These are phyloP conservation scores for Auriscalpium microsporum DNA, from an alignment of 768 basidiomycete species.

Conservation along the genomic window DNA sequence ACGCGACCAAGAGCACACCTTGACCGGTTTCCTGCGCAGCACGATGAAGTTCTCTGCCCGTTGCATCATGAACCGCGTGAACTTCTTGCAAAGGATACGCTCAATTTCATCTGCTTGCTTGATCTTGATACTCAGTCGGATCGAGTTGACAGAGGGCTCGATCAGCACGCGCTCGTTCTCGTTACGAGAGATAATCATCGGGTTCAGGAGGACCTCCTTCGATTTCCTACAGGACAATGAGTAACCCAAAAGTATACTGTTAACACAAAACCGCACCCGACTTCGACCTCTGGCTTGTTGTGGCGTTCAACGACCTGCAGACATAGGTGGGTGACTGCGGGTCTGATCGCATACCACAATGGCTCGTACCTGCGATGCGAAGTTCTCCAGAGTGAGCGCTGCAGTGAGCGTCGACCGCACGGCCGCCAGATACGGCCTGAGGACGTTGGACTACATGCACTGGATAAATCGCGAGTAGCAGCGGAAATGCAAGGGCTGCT, in stretches of 20 bases:
- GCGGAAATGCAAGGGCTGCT: background rate
- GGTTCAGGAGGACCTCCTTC: constrained; percentile 89
- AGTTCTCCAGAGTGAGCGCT: constrained; percentile 94
- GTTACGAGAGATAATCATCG: constrained; percentile 90
- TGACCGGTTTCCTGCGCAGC: constrained; percentile 87
- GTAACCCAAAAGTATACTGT: background rate
- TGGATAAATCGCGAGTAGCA: constrained; percentile 4
- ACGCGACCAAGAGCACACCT: constrained; percentile 37
- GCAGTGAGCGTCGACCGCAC: constrained; percentile 97
- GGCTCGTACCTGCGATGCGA: constrained; percentile 78
- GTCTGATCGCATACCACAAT: constrained; percentile 4
- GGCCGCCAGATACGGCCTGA: constrained; percentile 92
- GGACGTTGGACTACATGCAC: constrained; percentile 72
- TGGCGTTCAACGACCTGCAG: constrained; percentile 88
- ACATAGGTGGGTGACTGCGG: constrained; percentile 14
- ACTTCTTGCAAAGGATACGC: constrained; percentile 93
- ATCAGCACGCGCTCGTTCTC: constrained; percentile 96
- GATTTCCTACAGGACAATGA: constrained; percentile 50
- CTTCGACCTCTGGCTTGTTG: constrained; percentile 95
- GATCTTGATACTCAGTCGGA: constrained; percentile 94
- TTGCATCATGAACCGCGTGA: constrained; percentile 99
- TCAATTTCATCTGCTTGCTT: constrained; percentile 99
- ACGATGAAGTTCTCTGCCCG: constrained; percentile 97
- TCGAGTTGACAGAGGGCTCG: constrained; percentile 95
- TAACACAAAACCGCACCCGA: constrained; percentile 38